These are phyloP conservation scores for Achaetomiella virescens DNA, from an alignment of 495 filamentous ascomycete species.

Conservation along the genomic window DNA sequence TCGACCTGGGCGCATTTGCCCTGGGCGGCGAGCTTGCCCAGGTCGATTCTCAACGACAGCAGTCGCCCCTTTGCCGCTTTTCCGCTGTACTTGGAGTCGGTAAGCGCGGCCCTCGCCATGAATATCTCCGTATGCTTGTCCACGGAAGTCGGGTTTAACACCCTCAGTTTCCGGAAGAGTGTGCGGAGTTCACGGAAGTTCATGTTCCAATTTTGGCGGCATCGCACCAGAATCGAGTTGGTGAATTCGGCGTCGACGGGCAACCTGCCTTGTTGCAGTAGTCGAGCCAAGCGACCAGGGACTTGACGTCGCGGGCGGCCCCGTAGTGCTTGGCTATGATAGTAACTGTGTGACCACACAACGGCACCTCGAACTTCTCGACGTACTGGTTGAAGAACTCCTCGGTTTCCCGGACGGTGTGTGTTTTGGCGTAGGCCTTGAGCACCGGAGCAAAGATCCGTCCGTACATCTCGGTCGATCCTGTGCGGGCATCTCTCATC, in stretches of 20 bases:
- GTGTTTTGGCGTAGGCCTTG: constrained; percentile 36
- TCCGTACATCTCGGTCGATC: constrained; percentile 13
- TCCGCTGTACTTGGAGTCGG: constrained; percentile 13
- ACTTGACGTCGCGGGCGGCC: constrained; percentile 33
- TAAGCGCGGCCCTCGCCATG: constrained; percentile 32
- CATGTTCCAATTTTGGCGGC: constrained; percentile 30
- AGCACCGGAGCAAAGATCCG: constrained; percentile 38
- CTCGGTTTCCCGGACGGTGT: constrained; percentile 37
- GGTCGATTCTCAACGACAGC: constrained; percentile 15
- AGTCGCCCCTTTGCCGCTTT: constrained; percentile 17
- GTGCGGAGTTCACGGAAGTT: constrained; percentile 33
- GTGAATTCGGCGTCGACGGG: constrained; percentile 31
- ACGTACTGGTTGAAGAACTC: constrained; percentile 36
- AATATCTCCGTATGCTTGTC: constrained; percentile 33
- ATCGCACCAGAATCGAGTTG: constrained; percentile 39
- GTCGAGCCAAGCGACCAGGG: constrained; percentile 34
- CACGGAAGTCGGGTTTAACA: constrained; percentile 24
- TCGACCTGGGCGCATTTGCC: constrained; percentile 22
- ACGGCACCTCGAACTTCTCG: constrained; percentile 25
- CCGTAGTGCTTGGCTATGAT: constrained; percentile 44
- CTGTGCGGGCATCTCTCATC: no score
- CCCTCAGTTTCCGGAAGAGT: constrained; percentile 30
- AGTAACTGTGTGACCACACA: constrained; percentile 34
- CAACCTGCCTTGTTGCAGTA: constrained; percentile 30
- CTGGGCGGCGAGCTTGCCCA: constrained; percentile 15